Conservation (phyloP, 164 flowering plant genomes). For the Echeveria elegans region DNA sequence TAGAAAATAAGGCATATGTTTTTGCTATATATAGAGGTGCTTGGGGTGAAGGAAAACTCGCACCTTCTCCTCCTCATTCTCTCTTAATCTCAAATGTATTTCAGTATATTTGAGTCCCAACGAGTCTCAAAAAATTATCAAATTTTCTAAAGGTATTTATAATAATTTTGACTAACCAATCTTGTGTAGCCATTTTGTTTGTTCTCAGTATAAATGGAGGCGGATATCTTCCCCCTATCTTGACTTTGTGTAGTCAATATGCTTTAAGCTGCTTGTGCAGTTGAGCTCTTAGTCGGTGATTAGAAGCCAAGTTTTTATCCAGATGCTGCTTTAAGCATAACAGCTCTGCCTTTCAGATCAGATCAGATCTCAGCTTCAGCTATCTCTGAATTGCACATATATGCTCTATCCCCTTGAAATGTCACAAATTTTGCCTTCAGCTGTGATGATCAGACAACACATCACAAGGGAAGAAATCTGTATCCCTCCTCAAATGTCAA, state of each 20-base stretch:
- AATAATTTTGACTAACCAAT: not conserved
- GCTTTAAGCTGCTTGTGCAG: slow-evolving; percentile 33
- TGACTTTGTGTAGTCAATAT: slow-evolving; percentile 16
- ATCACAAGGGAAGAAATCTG: not conserved
- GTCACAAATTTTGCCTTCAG: slow-evolving; percentile 28
- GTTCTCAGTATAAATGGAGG: not conserved
- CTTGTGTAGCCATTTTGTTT: not conserved
- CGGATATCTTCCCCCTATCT: not conserved
- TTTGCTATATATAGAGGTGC: too few species aligned
- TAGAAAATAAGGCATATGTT: too few species aligned
- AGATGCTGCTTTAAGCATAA: slow-evolving; percentile 27
- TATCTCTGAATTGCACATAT: slow-evolving; percentile 23
- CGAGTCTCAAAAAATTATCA: too few species aligned
- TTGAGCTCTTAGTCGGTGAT: slow-evolving; percentile 26
- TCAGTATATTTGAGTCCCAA: too few species aligned
- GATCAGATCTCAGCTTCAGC: slow-evolving; percentile 36
- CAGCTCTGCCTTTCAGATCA: slow-evolving; percentile 31
- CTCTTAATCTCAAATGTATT: too few species aligned
- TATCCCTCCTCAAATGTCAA: not conserved
- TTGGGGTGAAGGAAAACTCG: too few species aligned
- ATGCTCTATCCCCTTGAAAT: slow-evolving; percentile 24
- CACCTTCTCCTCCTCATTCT: too few species aligned
- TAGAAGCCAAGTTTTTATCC: slow-evolving; percentile 33
- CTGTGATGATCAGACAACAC: slow-evolving; percentile 19
- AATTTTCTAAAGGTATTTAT: not conserved